Evolutionary conservation across 176 grass and related monocot species (phyloP), one percentile per base, ranked within the genome.

Genomic region (Avena atlantica): DNA sequence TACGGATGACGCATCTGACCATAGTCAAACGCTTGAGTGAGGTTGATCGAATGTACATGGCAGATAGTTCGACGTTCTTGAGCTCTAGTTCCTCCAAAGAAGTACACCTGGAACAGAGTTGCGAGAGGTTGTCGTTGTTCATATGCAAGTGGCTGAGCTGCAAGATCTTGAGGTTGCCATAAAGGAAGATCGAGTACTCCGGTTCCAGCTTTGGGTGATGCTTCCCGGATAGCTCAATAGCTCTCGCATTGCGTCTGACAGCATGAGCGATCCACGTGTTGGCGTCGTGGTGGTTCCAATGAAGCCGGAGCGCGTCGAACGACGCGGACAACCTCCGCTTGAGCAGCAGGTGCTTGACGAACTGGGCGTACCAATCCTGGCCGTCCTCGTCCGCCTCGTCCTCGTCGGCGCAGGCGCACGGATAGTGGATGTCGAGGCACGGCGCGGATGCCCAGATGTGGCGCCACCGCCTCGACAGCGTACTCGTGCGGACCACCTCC

Each of bases 81-180:
- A 88, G 79, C 71, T 88, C 60, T 14, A 83, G 36, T 65, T 88
- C 71, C 12, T 88, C 17, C 71, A 83, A 58, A 76, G n/a, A 31
- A 56, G 59, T 67, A 45, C 86, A 82, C 69, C 57, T 55, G 20
- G 57, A 82, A 55, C 79, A 57, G 48, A 82, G 59, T 11, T 31
- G 31, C 45, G 47, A 45, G 70, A 87, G 59, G 71, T 15, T 8
- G 55, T 24, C 40, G 12, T 1, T n/a, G 29, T 49, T 24, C 60
- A 77, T 42, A 13, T 0, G 0, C 11, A 88, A 1, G 76, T 57
- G 49, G 70, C 9, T 8, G 20, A 88, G 50, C 79, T 76, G 75
- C 70, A 88, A 76, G 50, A 58, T 68, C 60, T 59, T 78, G 86
- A 77, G 70, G 23, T 53, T 79, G 25, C 20, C 12, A 49, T 0